phyloP scores from a whole-genome alignment of 2,329 filamentous ascomycete genomes.

The Fusarium algeriense region DNA sequence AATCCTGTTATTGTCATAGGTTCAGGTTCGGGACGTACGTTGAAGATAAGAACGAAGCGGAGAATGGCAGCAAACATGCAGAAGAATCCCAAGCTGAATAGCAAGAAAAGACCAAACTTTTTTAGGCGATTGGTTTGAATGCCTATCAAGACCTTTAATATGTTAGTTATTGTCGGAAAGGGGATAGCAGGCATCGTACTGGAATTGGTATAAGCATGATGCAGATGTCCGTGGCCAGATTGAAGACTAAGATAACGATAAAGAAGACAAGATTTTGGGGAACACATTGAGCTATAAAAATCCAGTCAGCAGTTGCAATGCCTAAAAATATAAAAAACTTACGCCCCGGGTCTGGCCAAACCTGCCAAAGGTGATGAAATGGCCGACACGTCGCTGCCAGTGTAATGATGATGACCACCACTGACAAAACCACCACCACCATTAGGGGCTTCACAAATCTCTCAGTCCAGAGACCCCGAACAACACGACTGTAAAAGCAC shows the following conservation, averaged over 20 bases:
- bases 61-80: slow-evolving; percentile 49
- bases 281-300: slow-evolving; percentile 40
- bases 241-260: slow-evolving; percentile 51
- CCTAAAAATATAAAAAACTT: slow-evolving; percentile 13
- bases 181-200: slow-evolving; percentile 8
- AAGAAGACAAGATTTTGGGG: slow-evolving; percentile 52
- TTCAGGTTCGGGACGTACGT: slow-evolving; percentile 29
- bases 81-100: slow-evolving; percentile 52
- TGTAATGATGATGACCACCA: slow-evolving; percentile 44
- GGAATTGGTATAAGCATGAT: slow-evolving; percentile 54
- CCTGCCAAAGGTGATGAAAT: slow-evolving; percentile 51
- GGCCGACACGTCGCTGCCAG: slow-evolving; percentile 51
- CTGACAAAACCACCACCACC: slow-evolving; percentile 46
- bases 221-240: slow-evolving; percentile 51
- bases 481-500: slow-evolving; percentile 55
- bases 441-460: slow-evolving; percentile 54
- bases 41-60: slow-evolving; percentile 48
- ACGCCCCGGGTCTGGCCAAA: slow-evolving; percentile 55
- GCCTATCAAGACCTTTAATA: slow-evolving; percentile 42
- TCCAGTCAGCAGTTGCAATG: no score
- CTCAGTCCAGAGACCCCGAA: slow-evolving; percentile 52
- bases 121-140: slow-evolving; percentile 48
- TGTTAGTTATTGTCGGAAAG: not conserved
- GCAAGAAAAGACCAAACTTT: slow-evolving; percentile 48
- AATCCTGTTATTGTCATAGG: not conserved